Conservation (phyloP, 225 moss, liverwort and hornwort species). For the Bryoerythrophyllum caledonicum region DNA sequence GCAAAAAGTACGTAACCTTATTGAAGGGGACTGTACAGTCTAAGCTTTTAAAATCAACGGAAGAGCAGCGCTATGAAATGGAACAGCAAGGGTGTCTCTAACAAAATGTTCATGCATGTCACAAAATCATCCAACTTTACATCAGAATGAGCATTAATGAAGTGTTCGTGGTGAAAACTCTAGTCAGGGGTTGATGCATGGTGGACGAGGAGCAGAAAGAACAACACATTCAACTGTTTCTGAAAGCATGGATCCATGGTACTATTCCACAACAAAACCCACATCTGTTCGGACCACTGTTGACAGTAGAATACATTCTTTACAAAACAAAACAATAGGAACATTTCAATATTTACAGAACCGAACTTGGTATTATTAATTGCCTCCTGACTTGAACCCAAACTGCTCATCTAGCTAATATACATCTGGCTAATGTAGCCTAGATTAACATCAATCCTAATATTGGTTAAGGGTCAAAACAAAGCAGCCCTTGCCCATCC, state of each 20-base stretch:
- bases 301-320: conserved; percentile 18
- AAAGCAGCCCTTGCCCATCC: conserved; percentile 17
- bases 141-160: no score
- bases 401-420: conserved; percentile 27
- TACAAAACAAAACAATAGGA: conserved; percentile 20
- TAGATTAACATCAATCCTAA: conserved; percentile 12
- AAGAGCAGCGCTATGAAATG: no score
- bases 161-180: no score
- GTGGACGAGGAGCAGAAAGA: no score
- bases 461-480: not conserved
- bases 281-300: not conserved
- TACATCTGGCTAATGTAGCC: conserved; percentile 39
- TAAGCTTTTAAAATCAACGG: no score
- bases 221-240: not conserved
- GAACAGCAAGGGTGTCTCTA: no score
- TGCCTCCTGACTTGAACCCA: conserved; percentile 11
- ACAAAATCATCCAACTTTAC: no score
- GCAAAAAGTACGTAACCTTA: no score
- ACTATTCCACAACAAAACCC: not conserved
- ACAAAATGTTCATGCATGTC: no score
- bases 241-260: not conserved
- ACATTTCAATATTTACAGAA: conserved; percentile 20
- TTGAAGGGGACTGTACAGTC: no score
- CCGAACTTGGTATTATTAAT: not conserved
- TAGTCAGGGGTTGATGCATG: no score